Conservation (phyloP, 2,329 filamentous ascomycete species). For the Pochonia chlamydosporia region DNA sequence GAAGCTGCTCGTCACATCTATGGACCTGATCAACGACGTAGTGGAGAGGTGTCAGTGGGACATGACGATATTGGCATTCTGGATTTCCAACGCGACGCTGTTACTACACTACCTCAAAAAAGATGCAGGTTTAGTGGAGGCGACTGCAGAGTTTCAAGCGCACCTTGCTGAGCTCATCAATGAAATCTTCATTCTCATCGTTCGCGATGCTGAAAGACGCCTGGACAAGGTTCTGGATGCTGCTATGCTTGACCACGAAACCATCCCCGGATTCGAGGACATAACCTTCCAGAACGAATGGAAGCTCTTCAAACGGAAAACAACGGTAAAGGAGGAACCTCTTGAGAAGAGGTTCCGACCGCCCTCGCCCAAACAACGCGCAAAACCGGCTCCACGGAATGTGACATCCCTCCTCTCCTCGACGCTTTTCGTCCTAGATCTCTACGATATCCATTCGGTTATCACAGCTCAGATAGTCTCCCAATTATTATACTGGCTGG, state of each 20-base stretch:
- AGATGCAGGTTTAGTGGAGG: constrained; percentile 72
- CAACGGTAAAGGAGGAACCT: constrained; percentile 84
- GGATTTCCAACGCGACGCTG: constrained; percentile 95
- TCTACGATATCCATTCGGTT: constrained; percentile 98
- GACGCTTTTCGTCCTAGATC: constrained; percentile 90
- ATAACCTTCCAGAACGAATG: constrained; percentile 97
- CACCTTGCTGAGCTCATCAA: constrained; percentile 94
- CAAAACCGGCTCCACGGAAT: constrained; percentile 87
- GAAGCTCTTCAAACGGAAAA: constrained; percentile 92
- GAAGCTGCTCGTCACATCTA: constrained; percentile 75
- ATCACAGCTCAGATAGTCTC: constrained; percentile 88
- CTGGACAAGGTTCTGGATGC: constrained; percentile 93
- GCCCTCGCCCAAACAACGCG: constrained; percentile 86
- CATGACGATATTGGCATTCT: constrained; percentile 98
- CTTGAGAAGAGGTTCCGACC: constrained; percentile 86
- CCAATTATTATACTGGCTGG: constrained; percentile 93
- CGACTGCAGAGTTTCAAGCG: constrained; percentile 83
- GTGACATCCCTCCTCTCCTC: constrained; percentile 94
- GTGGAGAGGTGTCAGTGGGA: constrained; percentile 98
- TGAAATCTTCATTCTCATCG: constrained; percentile 97
- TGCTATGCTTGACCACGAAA: constrained; percentile 96
- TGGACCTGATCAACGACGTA: constrained; percentile 94
- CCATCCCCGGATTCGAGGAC: constrained; percentile 94
- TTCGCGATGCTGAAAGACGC: constrained; percentile 88
- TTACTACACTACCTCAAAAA: constrained; percentile 97